These are phyloP conservation scores for Chiua virens DNA, from an alignment of 768 basidiomycete genomes.

Conservation along the genomic window DNA sequence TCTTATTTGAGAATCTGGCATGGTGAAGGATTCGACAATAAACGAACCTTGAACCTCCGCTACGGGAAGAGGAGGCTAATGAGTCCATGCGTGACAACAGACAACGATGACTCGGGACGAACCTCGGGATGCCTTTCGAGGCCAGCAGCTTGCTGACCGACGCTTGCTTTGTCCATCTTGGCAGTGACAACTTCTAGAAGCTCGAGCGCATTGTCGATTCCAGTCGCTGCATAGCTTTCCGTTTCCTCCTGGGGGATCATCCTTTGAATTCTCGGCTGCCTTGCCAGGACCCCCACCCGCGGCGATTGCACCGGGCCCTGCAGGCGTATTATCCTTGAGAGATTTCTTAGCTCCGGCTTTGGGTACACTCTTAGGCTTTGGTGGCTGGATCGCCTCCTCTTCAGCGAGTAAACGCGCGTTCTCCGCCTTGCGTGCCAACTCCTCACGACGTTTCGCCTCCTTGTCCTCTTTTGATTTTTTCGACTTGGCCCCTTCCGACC, in stretches of 20 bases:
- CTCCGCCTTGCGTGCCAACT: constrained; percentile 85
- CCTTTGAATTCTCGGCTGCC: constrained; percentile 22
- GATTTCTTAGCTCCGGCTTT: constrained; percentile 64
- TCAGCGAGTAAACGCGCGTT: constrained; percentile 83
- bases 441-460: constrained; percentile 79
- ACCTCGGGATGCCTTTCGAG: constrained; percentile 94
- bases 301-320: constrained; percentile 83
- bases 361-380: constrained; percentile 62
- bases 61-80: constrained; percentile 31
- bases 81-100: constrained; percentile 7
- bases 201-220: constrained; percentile 89
- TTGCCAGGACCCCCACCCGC: constrained; percentile 57
- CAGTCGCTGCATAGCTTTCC: constrained; percentile 80
- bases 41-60: constrained; percentile 83
- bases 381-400: constrained; percentile 66
- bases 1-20: constrained; percentile 3
- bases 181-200: constrained; percentile 85
- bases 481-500: constrained; percentile 67
- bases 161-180: constrained; percentile 90
- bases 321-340: constrained; percentile 54
- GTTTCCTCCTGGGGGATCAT: constrained; percentile 39
- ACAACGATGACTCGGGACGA: constrained; percentile 27
- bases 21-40: not conserved
- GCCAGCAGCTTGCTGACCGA: constrained; percentile 82
- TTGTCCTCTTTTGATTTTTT: constrained; percentile 71